A percentile compares a stretch with the other conserved stretches of the same genome.
Evolutionary conservation across 257 asterid species (phyloP).

Genomic region (Knoxia roxburghii): DNA sequence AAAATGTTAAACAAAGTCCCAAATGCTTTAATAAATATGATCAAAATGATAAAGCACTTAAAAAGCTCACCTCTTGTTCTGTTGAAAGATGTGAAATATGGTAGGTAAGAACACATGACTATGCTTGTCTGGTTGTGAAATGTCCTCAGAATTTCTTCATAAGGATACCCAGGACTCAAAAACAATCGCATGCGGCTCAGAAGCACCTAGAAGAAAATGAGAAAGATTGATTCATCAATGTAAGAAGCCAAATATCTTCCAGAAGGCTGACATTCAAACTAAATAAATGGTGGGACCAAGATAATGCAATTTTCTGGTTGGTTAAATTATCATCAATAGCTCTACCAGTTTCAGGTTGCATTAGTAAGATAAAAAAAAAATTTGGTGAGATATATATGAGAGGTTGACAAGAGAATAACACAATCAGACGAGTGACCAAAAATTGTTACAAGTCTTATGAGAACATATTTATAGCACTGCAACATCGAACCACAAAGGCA

Average conservation of each 20-base stretch:
- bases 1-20: slow-evolving; percentile 2
- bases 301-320: not conserved
- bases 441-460: no score
- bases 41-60: not conserved
- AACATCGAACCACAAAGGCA: no score
- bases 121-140: slow-evolving; percentile 91
- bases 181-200: slow-evolving; percentile 83
- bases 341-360: no score
- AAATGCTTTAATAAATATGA: not conserved
- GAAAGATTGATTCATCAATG: slow-evolving; percentile 13
- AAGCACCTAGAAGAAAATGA: slow-evolving; percentile 49
- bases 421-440: no score
- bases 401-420: no score
- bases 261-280: not conserved
- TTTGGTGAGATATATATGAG: no score
- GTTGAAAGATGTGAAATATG: slow-evolving; percentile 74
- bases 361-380: no score
- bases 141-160: slow-evolving; percentile 78
- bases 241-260: not conserved
- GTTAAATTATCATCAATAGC: not conserved
- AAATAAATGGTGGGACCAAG: not conserved
- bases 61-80: slow-evolving; percentile 61
- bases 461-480: no score
- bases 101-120: slow-evolving; percentile 89
- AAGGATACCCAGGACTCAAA: slow-evolving; percentile 94